A percentile compares a stretch with the other conserved stretches of the same genome.
These are phyloP conservation scores for Apiotrichum veenhuisii DNA, from an alignment of 1,284 basidiomycete genomes.

Conservation along the genomic window DNA sequence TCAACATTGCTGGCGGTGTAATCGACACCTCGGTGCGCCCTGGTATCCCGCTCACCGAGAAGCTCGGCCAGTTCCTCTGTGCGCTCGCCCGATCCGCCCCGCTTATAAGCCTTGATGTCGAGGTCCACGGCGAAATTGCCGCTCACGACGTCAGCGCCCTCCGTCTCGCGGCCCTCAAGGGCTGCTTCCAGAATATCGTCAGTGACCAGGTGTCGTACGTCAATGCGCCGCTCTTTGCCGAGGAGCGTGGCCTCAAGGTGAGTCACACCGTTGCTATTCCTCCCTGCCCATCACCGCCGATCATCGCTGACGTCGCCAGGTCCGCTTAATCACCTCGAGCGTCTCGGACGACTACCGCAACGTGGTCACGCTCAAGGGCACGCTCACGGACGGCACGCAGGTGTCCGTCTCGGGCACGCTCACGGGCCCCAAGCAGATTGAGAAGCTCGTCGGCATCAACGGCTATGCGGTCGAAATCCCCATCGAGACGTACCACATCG, in stretches of 20 bases:
- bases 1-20: conserved; percentile 10
- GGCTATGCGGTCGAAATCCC: conserved; percentile 7
- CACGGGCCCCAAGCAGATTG: conserved; percentile 11
- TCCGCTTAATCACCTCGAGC: conserved; percentile 3
- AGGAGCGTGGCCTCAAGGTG: conserved; percentile 1
- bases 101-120: conserved; percentile 5
- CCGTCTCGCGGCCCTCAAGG: conserved; percentile 10
- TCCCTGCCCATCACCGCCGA: too few relatives aligned
- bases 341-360: conserved; percentile 8
- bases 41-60: conserved; percentile 8
- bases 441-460: conserved; percentile 14
- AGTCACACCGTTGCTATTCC: background rate
- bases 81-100: conserved; percentile 5
- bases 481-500: conserved; percentile 7
- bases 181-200: conserved; percentile 8
- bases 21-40: conserved; percentile 11
- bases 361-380: conserved; percentile 10
- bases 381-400: conserved; percentile 5
- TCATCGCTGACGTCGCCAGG: background rate
- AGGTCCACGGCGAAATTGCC: conserved; percentile 8
- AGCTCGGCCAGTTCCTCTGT: conserved; percentile 11
- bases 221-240: conserved; percentile 10
- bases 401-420: conserved; percentile 7
- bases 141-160: background rate
- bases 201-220: conserved; percentile 13